Conservation (phyloP, 768 basidiomycete genomes). For the Lactifluus subvellereus region DNA sequence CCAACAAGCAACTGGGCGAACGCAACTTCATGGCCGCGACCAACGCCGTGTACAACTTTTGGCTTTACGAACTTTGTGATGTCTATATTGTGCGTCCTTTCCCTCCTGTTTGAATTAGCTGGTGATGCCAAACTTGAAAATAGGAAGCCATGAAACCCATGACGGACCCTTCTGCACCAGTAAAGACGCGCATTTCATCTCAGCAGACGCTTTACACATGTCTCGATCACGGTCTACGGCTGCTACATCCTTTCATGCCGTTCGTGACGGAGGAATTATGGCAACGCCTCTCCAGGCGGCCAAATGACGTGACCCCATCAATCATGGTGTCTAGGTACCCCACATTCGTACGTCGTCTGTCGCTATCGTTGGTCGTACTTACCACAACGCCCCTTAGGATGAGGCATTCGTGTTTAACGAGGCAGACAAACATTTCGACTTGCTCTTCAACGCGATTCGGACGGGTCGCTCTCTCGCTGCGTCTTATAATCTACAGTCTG, state of each 20-base stretch:
- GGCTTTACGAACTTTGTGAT: constrained; percentile 98
- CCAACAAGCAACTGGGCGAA: constrained; percentile 67
- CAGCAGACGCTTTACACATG: constrained; percentile 96
- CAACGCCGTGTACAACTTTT: constrained; percentile 81
- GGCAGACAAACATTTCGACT: constrained; percentile 80
- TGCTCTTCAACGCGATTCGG: constrained; percentile 74
- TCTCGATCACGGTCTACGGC: constrained; percentile 80
- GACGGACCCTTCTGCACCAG: constrained; percentile 71
- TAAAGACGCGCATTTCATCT: constrained; percentile 65
- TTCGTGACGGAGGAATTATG: constrained; percentile 98
- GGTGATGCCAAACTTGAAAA: background rate
- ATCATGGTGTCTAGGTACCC: constrained; percentile 92
- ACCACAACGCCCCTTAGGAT: constrained; percentile 41
- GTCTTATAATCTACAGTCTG: constrained; percentile 80
- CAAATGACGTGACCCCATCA: constrained; percentile 73
- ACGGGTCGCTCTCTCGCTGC: constrained; percentile 81
- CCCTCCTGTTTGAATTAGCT: background rate
- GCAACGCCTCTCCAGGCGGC: constrained; percentile 88
- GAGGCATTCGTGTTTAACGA: constrained; percentile 47
- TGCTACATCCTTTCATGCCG: constrained; percentile 98
- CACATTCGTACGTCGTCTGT: constrained; percentile 49
- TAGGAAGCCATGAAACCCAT: constrained; percentile 99
- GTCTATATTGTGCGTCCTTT: constrained; percentile 79
- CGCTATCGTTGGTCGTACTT: background rate
- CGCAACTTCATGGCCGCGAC: constrained; percentile 95